Conservation (phyloP, 192 early-diverging fungal species). For the Rhizophagus sp. region DNA sequence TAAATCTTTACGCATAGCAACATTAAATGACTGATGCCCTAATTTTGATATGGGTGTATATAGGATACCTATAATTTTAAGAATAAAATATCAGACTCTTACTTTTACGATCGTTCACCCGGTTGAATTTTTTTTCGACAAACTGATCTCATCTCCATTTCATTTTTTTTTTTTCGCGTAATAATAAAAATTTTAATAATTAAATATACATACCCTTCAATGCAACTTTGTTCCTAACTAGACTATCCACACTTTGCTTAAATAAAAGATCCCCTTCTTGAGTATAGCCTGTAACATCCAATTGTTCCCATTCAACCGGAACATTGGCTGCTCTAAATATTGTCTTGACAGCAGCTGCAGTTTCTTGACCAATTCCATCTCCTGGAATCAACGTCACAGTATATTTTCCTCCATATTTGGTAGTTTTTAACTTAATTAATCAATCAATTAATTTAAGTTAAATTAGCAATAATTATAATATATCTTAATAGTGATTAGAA, state of each 20-base stretch:
- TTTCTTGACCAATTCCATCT: constrained; percentile 97
- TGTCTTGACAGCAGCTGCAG: constrained; percentile 85
- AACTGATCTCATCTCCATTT: too few species aligned
- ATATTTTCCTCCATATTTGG: constrained; percentile 90
- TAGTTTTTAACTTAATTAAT: constrained; percentile 23
- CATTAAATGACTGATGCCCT: constrained; percentile 97
- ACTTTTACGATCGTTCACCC: too few species aligned
- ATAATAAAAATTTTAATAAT: too few species aligned
- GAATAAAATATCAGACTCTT: too few species aligned
- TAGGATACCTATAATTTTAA: constrained; percentile 43
- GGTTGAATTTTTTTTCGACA: too few species aligned
- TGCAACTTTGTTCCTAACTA: constrained; percentile 94
- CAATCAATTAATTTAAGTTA: not conserved
- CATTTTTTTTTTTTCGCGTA: too few species aligned
- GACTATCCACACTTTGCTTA: constrained; percentile 88
- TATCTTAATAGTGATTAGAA: not conserved
- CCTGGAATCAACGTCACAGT: constrained; percentile 98
- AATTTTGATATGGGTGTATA: constrained; percentile 84
- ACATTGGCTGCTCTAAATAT: constrained; percentile 92
- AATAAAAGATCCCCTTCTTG: constrained; percentile 77
- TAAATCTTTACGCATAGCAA: constrained; percentile 93
- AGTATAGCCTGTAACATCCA: constrained; percentile 92
- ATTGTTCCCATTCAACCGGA: constrained; percentile 97
- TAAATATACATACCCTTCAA: constrained; percentile 73
- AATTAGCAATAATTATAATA: not conserved